phyloP scores from a whole-genome alignment of 257 asterid species.

The Solanum tarijense region DNA sequence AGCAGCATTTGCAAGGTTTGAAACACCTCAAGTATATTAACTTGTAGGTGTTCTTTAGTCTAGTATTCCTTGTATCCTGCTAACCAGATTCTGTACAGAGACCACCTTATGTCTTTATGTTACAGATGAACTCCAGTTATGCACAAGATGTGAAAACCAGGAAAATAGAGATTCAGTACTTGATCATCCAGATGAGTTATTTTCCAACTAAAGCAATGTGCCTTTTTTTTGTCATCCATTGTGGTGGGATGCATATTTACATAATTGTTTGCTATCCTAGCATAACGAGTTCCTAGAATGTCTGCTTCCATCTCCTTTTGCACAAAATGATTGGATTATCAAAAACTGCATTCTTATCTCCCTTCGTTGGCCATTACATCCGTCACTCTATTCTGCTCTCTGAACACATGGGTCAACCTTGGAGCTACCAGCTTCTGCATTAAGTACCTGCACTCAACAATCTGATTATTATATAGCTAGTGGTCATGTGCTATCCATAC shows the following conservation, averaged over 20 bases:
- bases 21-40: background rate
- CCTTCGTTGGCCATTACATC: too few relatives aligned
- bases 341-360: too few relatives aligned
- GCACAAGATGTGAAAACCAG: background rate
- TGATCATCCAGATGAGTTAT: background rate
- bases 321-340: too few relatives aligned
- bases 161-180: background rate
- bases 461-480: too few relatives aligned
- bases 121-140: background rate
- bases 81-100: conserved; percentile 41
- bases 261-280: too few relatives aligned
- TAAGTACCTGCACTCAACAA: too few relatives aligned
- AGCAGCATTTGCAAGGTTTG: background rate
- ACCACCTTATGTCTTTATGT: background rate
- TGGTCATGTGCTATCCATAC: too few relatives aligned
- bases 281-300: too few relatives aligned
- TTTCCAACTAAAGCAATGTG: background rate
- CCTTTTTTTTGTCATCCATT: background rate
- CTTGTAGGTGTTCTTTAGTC: conserved; percentile 19
- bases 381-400: too few relatives aligned
- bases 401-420: too few relatives aligned
- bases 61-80: background rate
- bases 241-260: background rate
- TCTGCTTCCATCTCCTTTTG: too few relatives aligned
- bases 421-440: too few relatives aligned